Percentiles rank a stretch among this genome's conserved stretches.
These are phyloP conservation scores for Annulohypoxylon stygium DNA, from an alignment of 495 filamentous ascomycete species.

Conservation along the genomic window DNA sequence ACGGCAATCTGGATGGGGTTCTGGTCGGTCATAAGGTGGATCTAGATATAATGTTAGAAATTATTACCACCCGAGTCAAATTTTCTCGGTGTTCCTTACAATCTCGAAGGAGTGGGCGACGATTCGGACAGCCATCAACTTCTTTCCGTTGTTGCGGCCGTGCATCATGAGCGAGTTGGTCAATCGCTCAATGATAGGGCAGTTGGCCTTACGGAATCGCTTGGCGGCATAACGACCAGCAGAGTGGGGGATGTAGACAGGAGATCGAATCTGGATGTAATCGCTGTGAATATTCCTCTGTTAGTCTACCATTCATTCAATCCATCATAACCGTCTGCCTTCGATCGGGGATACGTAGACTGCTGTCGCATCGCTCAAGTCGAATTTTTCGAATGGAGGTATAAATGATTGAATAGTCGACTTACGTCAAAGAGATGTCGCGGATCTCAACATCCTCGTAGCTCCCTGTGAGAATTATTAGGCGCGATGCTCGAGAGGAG, in stretches of 20 bases:
- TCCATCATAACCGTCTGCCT: conserved; percentile 9
- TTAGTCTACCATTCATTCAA: conserved; percentile 58
- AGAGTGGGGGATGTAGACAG: conserved; percentile 98
- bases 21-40: conserved; percentile 99
- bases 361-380: conserved; percentile 13
- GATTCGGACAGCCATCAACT: conserved; percentile 99
- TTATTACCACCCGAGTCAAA: neutral
- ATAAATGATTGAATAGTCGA: conserved; percentile 37
- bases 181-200: conserved; percentile 99
- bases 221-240: conserved; percentile 98
- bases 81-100: conserved; percentile 66
- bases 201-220: conserved; percentile 99
- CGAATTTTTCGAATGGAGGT: conserved; percentile 22
- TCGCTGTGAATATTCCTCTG: conserved; percentile 73
- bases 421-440: conserved; percentile 99
- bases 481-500: conserved; percentile 26
- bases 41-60: conserved; percentile 64
- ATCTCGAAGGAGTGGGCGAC: conserved; percentile 99
- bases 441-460: conserved; percentile 99
- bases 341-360: conserved; percentile 27
- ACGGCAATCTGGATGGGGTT: conserved; percentile 99
- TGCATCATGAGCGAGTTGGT: conserved; percentile 99
- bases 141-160: conserved; percentile 99
- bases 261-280: conserved; percentile 98
- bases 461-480: conserved; percentile 66